Evolutionary conservation across 2,329 filamentous ascomycete species (phyloP), one percentile per base, ranked within the genome.

Genomic region (Trichoderma guizhouense): DNA sequence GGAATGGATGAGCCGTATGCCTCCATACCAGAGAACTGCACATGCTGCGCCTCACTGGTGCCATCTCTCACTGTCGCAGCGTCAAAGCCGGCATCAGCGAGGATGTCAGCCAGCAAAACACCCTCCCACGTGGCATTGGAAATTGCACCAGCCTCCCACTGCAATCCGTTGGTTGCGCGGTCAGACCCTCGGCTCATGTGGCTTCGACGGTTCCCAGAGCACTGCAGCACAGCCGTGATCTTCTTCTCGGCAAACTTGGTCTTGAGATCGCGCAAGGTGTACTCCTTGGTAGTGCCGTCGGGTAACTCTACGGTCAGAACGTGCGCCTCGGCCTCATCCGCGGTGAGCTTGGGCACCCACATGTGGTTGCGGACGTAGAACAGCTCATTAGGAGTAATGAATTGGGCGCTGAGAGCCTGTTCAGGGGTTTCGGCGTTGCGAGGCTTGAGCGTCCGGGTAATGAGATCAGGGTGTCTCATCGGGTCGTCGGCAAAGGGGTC

Each of bases 281-380:
- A 90, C 24, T 82, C 80, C 70, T 83, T 84, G 62, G 82, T 82
- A 7, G 85, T 83, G 57, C 88, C 88, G 73, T 89, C 86, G 0
- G 84, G 82, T 5, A 90, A 82, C 79, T 89, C 88, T 53, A 90
- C 81, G 5, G 83, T 87, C 72, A 90, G 76, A 24, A 79, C 78
- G 75, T 90, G 83, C 7, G 82, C 73, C 4, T 79, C 79, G 0
- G 82, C 80, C 11, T 81, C 79, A 7, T 82, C 79, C 15, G 77
- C 74, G 5, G 79, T 76, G 1, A 87, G 78, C 7, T 80, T 79
- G 1, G 88, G 88, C 53, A 90, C 88, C 89, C 88, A 90, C 82
- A 90, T 88, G 79, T 90, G 88, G 75, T 90, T 89, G 24, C 88
- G 85, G 15, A 89, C 85, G 76, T 89, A 90, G 78, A 90, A 90